Base-by-base conservation (phyloP, 1,284 basidiomycete genomes). In the Trametes sp. region DNA sequence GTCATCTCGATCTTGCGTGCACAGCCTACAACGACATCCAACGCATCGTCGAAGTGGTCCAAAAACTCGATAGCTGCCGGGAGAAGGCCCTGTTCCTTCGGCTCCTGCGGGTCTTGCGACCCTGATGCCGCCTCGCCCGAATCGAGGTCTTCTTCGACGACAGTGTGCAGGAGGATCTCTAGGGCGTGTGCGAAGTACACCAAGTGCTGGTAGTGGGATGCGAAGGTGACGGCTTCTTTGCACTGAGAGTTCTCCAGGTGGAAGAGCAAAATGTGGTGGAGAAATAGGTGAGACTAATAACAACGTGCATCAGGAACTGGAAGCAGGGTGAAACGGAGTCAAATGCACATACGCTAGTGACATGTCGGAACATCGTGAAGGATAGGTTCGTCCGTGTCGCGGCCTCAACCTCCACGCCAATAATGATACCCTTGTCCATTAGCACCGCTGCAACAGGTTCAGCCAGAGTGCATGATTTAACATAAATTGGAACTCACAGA, bases 401-500 rank as follows among this genome's bases (percentile, higher is more conserved):
- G 1, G 88, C 86, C 74, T 98, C 95, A 59, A 96, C 88, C 70
- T 98, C 96, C 41, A 94, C 94, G 9, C 97, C 98, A 59, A 99
- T 96, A 65, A 99, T 94, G 69, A 99, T 98, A 0, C 96, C 98
- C 74, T 98, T 98, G 75, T 98, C 96, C 93, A 99, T 97, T 23
- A 99, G 83, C 6, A 98, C 95, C 63, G 96, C 95, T 97, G 31
- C 11, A 21, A 4, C 5, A 14, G 3, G 3, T n/a, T 67, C 46
- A 59, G 50, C 26, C 7, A 44, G 11, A 14, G 67, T 14, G 46
- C 48, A 33, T 45, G 19, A 19, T 16, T 29, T 5, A 42, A 36
- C 49, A 10, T 14, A 11, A 55, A 5, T 24, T 1, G 23, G 14
- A 28, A 82, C 95, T 80, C 71, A 96, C 96, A 98, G 4, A 99